A percentile compares a stretch with the other conserved stretches of the same genome.
Conservation (phyloP, 306 rosid genomes). For the Corylus americana region DNA sequence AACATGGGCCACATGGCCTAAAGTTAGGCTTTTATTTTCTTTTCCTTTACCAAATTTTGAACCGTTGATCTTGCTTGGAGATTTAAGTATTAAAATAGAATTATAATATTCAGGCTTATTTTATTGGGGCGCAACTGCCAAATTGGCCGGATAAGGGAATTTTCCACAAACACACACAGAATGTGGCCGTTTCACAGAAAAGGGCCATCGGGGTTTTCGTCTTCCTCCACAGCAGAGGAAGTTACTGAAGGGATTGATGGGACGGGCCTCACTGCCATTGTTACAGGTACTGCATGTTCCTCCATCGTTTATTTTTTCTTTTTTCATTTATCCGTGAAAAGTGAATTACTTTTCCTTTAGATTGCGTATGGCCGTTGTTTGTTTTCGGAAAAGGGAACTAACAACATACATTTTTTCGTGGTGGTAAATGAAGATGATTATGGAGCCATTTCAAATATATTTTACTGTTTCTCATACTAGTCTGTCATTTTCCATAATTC, state of each 20-base stretch:
- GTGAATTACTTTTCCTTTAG: background rate
- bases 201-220: constrained; percentile 75
- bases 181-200: constrained; percentile 72
- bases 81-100: no score
- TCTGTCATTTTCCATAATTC: background rate
- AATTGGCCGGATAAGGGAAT: no score
- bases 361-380: background rate
- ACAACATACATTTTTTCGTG: background rate
- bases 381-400: background rate
- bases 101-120: no score
- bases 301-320: background rate
- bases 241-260: constrained; percentile 78
- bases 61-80: no score
- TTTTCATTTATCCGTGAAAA: background rate
- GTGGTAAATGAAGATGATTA: background rate
- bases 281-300: constrained; percentile 52
- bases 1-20: no score
- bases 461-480: background rate
- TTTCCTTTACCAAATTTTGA: no score
- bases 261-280: constrained; percentile 74
- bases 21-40: no score
- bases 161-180: background rate
- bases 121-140: no score
- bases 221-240: constrained; percentile 71
- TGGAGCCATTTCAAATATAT: background rate